Percentiles rank a stretch among this genome's conserved stretches.
These are phyloP conservation scores for Ustilago sp. DNA, from an alignment of 1,284 basidiomycete species.

Conservation along the genomic window DNA sequence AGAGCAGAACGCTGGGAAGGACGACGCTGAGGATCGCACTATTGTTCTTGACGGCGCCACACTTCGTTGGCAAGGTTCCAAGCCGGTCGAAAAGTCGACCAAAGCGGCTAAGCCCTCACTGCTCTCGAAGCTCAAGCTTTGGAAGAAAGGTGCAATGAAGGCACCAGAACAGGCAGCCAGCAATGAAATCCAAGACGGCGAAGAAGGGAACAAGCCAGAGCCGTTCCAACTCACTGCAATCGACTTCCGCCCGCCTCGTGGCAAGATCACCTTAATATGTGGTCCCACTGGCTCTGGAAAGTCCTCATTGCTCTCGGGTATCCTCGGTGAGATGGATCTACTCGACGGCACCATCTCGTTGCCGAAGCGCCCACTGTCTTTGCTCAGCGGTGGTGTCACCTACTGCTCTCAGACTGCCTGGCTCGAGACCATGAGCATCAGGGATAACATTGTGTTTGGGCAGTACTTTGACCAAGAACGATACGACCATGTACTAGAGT, in stretches of 20 bases:
- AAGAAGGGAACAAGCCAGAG: conserved; percentile 3
- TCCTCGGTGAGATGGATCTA: conserved; percentile 60
- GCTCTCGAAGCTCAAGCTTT: conserved; percentile 17
- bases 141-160: conserved; percentile 15
- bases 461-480: conserved; percentile 48
- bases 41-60: conserved; percentile 77
- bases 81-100: conserved; percentile 1
- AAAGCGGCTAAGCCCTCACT: conserved; percentile 12
- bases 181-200: neutral
- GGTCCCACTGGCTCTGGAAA: conserved; percentile 65
- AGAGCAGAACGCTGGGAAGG: too few relatives aligned
- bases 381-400: conserved; percentile 41
- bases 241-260: conserved; percentile 39
- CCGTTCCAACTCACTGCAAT: conserved; percentile 52
- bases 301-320: conserved; percentile 53
- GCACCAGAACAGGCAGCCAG: neutral
- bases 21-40: conserved; percentile 69
- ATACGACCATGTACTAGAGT: conserved; percentile 52
- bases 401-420: conserved; percentile 60
- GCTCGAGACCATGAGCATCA: conserved; percentile 56
- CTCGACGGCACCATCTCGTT: conserved; percentile 34
- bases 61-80: conserved; percentile 70
- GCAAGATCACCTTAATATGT: conserved; percentile 55
- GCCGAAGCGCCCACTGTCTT: conserved; percentile 27
- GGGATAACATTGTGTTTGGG: conserved; percentile 62